Conservation (phyloP, 352 stramenopile species). For the Globisporangium solare region DNA sequence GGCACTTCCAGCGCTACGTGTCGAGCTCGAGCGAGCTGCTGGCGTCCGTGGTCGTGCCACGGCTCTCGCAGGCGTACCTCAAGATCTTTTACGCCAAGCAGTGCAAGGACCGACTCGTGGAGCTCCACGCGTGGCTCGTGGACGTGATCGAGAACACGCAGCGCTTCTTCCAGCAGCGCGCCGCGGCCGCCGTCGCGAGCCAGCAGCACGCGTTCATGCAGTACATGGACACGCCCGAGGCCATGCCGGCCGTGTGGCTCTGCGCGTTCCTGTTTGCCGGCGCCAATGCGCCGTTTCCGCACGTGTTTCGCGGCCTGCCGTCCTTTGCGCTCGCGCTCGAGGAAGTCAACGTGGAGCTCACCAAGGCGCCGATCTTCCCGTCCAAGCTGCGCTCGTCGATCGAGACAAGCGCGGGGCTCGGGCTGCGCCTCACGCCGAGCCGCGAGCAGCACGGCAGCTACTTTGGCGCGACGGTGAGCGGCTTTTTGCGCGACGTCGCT, state of each 20-base stretch:
- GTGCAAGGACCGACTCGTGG: conserved; percentile 70
- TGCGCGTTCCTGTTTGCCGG: conserved; percentile 68
- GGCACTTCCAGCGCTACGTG: conserved; percentile 78
- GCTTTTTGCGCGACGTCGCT: conserved; percentile 53
- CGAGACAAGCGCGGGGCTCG: conserved; percentile 43
- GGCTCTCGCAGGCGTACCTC: conserved; percentile 70
- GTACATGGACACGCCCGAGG: conserved; percentile 27
- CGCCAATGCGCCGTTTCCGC: conserved; percentile 68
- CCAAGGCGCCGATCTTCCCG: conserved; percentile 44
- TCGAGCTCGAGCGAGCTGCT: conserved; percentile 54
- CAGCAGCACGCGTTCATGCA: conserved; percentile 16
- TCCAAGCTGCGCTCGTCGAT: conserved; percentile 69
- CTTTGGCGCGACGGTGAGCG: conserved; percentile 63
- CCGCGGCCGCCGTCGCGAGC: conserved; percentile 9
- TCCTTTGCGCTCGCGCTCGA: conserved; percentile 70
- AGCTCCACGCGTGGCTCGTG: conserved; percentile 64
- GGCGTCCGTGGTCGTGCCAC: conserved; percentile 48
- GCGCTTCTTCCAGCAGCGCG: conserved; percentile 33
- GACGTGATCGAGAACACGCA: conserved; percentile 73
- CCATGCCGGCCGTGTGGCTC: conserved; percentile 51
- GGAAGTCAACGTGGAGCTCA: conserved; percentile 63
- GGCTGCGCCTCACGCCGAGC: conserved; percentile 50
- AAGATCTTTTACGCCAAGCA: conserved; percentile 79
- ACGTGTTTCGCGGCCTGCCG: conserved; percentile 59
- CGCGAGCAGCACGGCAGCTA: conserved; percentile 57